Base-by-base conservation (phyloP, 345 rosid genomes). In the Pistacia integerrima region DNA sequence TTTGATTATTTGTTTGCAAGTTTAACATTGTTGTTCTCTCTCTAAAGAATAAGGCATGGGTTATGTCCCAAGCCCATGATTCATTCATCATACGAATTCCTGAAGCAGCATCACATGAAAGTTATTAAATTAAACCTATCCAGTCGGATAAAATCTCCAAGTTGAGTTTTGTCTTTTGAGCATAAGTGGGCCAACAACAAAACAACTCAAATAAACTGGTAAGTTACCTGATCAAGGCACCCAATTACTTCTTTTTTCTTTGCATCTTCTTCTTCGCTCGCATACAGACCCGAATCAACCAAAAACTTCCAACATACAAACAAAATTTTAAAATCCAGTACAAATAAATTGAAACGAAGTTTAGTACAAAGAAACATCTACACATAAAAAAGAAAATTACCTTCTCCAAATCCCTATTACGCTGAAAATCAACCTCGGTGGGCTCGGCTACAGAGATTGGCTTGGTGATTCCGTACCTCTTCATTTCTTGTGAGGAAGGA, bases 371-470 rank as follows among this genome's bases (percentile, higher is more conserved):
- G 1, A 8, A 44, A 18, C 35, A 41, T 41, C 5, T 8, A 41
- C 46, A 6, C 0, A n/a, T 54, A 22, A 71, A 30, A 69, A 7
- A 35, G 8, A 84, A 65, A 71, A 10, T 66, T 52, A 82, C 98
- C 93, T 90, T 90, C 80, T 91, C 93, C 30, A 94, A 85, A 79
- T 90, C 91, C 1, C 67, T 48, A 80, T 84, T 91, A 46, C 92
- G 89, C 78, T 82, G 94, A 20, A 82, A 25, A 91, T 94, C 98
- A 44, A 83, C 89, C n/a, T 90, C 82, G 0, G 87, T 84, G 30
- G 98, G 98, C 62, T 91, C 97, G 30, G 93, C 84, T 67, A 89
- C 72, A 25, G 98, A 94, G 68, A 94, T 90, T 30, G 98, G 97
- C 74, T 93, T 87, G 75, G 92, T 91, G 52, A 91, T 93, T 61